A percentile compares a stretch with the other conserved stretches of the same genome.
phyloP scores from a whole-genome alignment of 2,329 filamentous ascomycete genomes.

The Xylariaceae sp. region DNA sequence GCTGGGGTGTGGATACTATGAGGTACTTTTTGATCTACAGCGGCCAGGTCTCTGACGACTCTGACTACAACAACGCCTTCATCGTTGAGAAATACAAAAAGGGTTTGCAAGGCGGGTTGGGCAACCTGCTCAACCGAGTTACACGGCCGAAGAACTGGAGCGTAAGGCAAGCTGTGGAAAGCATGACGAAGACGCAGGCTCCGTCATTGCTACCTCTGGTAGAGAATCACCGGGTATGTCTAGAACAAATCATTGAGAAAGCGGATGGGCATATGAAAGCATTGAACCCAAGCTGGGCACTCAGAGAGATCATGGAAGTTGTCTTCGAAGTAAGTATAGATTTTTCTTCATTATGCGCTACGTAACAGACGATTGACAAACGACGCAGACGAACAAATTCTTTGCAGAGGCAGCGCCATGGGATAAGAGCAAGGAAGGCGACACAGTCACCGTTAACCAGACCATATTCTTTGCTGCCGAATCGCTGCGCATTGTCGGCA shows the following conservation, averaged over 20 bases:
- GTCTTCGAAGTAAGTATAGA: slow-evolving; percentile 60
- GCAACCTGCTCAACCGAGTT: slow-evolving; percentile 79
- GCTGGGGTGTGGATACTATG: slow-evolving; percentile 87
- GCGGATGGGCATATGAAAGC: slow-evolving; percentile 66
- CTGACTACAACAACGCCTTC: slow-evolving; percentile 81
- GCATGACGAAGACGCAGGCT: slow-evolving; percentile 23
- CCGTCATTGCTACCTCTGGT: slow-evolving; percentile 32
- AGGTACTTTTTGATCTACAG: slow-evolving; percentile 87
- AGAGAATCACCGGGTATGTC: slow-evolving; percentile 46
- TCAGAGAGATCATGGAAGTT: slow-evolving; percentile 68
- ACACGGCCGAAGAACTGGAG: slow-evolving; percentile 74
- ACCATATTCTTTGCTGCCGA: slow-evolving; percentile 77
- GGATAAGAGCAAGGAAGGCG: slow-evolving; percentile 55
- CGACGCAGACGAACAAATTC: slow-evolving; percentile 69
- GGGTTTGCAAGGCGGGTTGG: slow-evolving; percentile 76
- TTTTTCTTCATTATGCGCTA: background rate
- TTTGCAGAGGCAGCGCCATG: slow-evolving; percentile 73
- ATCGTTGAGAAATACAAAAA: slow-evolving; percentile 83
- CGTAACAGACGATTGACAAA: slow-evolving; percentile 16
- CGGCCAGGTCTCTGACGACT: slow-evolving; percentile 77
- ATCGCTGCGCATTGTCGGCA: slow-evolving; percentile 77
- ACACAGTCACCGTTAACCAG: slow-evolving; percentile 54
- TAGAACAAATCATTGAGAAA: slow-evolving; percentile 48
- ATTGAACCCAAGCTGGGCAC: slow-evolving; percentile 68
- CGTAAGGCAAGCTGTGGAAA: slow-evolving; percentile 63